These are phyloP conservation scores for Pueraria montana DNA, from an alignment of 306 rosid genomes.

Conservation along the genomic window DNA sequence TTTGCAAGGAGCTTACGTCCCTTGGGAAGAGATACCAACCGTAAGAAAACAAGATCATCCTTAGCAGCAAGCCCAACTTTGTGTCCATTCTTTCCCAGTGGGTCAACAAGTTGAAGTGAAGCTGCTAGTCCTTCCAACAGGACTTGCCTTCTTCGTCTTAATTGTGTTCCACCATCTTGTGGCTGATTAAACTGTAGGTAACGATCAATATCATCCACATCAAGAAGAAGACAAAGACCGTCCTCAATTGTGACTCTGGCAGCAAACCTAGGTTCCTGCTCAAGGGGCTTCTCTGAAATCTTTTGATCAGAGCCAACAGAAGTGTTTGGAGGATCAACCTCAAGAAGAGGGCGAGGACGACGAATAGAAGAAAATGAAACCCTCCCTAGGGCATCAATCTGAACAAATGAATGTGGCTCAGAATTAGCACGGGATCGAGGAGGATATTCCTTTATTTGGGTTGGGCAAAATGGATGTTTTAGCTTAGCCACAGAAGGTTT, in stretches of 20 bases:
- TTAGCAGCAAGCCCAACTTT: conserved; percentile 61
- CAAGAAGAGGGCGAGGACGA: conserved; percentile 65
- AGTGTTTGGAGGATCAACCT: conserved; percentile 61
- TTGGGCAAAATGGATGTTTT: conserved; percentile 62
- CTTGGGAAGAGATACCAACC: conserved; percentile 58
- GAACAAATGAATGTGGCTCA: conserved; percentile 56
- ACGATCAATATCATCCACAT: conserved; percentile 68
- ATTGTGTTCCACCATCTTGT: conserved; percentile 66
- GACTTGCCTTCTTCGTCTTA: conserved; percentile 61
- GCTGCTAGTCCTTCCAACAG: conserved; percentile 69
- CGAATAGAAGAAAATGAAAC: conserved; percentile 61
- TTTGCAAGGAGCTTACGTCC: conserved; percentile 61
- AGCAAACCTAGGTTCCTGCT: conserved; percentile 67
- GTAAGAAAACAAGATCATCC: conserved; percentile 65
- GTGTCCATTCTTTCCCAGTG: conserved; percentile 64
- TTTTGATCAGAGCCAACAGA: conserved; percentile 55
- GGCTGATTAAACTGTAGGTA: conserved; percentile 53
- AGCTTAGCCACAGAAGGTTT: conserved; percentile 49
- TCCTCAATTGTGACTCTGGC: conserved; percentile 70
- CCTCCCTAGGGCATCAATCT: conserved; percentile 63
- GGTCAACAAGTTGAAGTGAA: conserved; percentile 67
- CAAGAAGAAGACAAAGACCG: conserved; percentile 69
- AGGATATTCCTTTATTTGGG: conserved; percentile 59
- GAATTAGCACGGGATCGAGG: conserved; percentile 57
- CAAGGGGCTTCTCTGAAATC: conserved; percentile 62